Evolutionary conservation across 2,329 filamentous ascomycete species (phyloP).

Genomic region (Colletotrichum falcatum): DNA sequence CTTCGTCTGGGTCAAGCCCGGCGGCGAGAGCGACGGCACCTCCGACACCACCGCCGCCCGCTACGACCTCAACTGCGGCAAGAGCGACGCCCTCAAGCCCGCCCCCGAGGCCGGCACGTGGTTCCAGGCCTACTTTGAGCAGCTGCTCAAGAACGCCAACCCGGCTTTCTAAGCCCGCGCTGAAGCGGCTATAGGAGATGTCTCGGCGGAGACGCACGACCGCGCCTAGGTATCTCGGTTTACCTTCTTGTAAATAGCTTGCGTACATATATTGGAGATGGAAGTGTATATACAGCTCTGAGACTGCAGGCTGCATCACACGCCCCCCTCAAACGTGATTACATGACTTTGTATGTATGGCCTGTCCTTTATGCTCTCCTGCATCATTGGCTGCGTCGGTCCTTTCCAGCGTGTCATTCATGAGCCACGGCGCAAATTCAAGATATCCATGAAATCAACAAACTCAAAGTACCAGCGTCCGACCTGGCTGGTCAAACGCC

Average conservation of each 20-base stretch:
- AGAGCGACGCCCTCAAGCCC: slow-evolving; percentile 67
- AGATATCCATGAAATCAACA: not conserved
- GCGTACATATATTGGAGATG: not conserved
- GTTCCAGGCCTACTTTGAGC: slow-evolving; percentile 72
- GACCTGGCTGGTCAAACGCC: not conserved
- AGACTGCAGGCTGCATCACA: not conserved
- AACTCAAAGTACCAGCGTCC: not conserved
- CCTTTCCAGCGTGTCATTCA: not conserved
- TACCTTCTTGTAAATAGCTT: slow-evolving; percentile 17
- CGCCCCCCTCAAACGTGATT: not conserved
- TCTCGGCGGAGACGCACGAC: not conserved
- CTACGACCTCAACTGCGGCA: slow-evolving; percentile 68
- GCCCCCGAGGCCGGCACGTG: slow-evolving; percentile 78
- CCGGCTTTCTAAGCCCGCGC: slow-evolving; percentile 55
- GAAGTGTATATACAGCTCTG: slow-evolving; percentile 3
- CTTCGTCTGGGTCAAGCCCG: slow-evolving; percentile 79
- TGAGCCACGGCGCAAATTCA: not conserved
- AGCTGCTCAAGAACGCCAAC: slow-evolving; percentile 67
- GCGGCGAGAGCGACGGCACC: slow-evolving; percentile 67
- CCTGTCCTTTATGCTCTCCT: too few relatives aligned
- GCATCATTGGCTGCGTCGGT: not conserved
- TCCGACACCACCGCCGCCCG: slow-evolving; percentile 60
- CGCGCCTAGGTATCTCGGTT: not conserved
- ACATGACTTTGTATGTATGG: not conserved
- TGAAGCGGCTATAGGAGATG: not conserved